Conservation (phyloP, 192 early-diverging fungal genomes). For the Rhizophagus prolifer region DNA sequence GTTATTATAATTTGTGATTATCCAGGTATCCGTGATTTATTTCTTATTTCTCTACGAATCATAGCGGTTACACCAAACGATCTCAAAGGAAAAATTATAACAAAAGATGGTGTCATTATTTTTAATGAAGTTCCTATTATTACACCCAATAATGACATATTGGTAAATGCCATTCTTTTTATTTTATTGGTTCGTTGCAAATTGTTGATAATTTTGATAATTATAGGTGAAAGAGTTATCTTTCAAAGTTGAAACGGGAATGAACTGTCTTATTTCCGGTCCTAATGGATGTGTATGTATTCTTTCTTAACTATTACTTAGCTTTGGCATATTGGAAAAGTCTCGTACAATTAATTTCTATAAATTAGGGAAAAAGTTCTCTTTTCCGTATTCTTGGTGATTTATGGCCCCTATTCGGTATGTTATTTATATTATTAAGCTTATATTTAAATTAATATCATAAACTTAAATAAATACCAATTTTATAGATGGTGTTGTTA, state of each 20-base stretch:
- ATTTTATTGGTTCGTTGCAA: not conserved
- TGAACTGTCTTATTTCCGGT: conserved; percentile 72
- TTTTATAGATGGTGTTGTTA: conserved; percentile 49
- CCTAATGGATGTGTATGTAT: conserved; percentile 52
- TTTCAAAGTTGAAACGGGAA: conserved; percentile 70
- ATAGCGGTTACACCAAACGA: conserved; percentile 46
- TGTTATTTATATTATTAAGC: not conserved
- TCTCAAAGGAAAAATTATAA: conserved; percentile 52
- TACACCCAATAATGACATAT: conserved; percentile 69
- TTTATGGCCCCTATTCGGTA: conserved; percentile 64
- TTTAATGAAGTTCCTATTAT: conserved; percentile 79
- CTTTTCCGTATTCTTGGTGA: conserved; percentile 66
- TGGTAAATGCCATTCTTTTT: conserved; percentile 31
- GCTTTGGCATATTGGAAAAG: not conserved
- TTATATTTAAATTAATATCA: not conserved
- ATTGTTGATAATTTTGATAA: not conserved
- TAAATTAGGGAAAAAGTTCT: conserved; percentile 52
- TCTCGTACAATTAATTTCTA: not conserved
- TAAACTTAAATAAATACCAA: not conserved
- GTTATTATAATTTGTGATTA: not conserved
- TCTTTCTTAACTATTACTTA: not conserved
- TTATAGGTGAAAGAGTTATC: conserved; percentile 63
- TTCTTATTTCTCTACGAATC: conserved; percentile 18
- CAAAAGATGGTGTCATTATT: conserved; percentile 54
- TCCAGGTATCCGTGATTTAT: not conserved